phyloP scores from a whole-genome alignment of 768 basidiomycete genomes.

The Mycena latifolia region DNA sequence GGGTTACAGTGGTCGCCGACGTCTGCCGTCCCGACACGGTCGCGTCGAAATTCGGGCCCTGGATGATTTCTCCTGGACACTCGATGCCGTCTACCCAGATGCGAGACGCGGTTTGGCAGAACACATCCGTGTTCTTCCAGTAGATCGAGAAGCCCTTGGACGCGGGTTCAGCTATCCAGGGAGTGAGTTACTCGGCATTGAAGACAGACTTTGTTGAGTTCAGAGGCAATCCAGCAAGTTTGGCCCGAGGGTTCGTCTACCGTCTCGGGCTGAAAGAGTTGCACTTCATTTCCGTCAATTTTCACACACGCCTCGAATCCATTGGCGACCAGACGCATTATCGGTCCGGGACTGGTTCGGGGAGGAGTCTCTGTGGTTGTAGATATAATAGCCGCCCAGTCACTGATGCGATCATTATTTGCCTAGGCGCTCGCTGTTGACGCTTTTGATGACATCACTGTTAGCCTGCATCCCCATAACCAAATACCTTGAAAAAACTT shows the following conservation, averaged over 20 bases:
- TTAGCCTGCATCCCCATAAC: no score
- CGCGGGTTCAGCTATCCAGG: not conserved
- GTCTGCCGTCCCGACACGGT: constrained; percentile 21
- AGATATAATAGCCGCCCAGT: not conserved
- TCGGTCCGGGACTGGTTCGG: no score
- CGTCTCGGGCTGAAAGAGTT: constrained; percentile 13
- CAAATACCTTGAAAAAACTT: not conserved
- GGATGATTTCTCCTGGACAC: constrained; percentile 30
- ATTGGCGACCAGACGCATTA: constrained; percentile 21
- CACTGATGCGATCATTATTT: constrained; percentile 4
- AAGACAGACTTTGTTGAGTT: constrained; percentile 24
- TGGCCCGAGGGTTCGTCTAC: constrained; percentile 17
- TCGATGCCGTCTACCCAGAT: constrained; percentile 34
- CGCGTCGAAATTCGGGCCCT: constrained; percentile 23
- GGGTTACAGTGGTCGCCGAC: constrained; percentile 11
- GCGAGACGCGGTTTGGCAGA: constrained; percentile 27
- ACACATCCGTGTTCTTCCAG: constrained; percentile 34
- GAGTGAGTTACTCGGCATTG: not conserved
- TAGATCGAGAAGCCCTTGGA: constrained; percentile 30
- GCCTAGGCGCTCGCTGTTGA: not conserved
- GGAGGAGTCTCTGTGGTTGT: no score
- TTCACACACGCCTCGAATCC: constrained; percentile 31
- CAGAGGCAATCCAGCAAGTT: constrained; percentile 31
- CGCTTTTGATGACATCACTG: no score
- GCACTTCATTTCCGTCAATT: constrained; percentile 13